These are phyloP conservation scores for Colletotrichum agaves DNA, from an alignment of 2,329 filamentous ascomycete genomes.

Conservation along the genomic window DNA sequence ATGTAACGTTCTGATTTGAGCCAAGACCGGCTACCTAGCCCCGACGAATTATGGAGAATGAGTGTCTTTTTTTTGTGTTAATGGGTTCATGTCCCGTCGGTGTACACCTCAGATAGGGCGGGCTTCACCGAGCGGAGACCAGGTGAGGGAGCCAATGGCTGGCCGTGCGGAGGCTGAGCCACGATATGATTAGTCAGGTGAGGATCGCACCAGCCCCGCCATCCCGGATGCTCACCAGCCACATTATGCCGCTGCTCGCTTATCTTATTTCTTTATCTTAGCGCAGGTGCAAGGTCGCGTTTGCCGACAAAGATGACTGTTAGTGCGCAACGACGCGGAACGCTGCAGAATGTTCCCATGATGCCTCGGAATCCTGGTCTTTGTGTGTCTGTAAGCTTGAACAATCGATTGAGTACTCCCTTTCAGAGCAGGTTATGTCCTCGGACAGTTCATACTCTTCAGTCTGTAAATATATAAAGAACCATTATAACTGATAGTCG, in stretches of 20 bases:
- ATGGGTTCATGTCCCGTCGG: background rate
- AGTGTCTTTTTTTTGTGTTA: background rate
- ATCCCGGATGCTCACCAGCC: background rate
- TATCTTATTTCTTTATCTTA: slow-evolving; percentile 7
- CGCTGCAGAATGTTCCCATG: no score
- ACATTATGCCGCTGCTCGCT: background rate
- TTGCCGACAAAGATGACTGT: slow-evolving; percentile 2
- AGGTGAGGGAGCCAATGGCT: background rate
- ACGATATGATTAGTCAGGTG: background rate
- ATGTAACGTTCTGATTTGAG: slow-evolving; percentile 35
- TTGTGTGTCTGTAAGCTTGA: no score
- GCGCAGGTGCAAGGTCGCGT: slow-evolving; percentile 8
- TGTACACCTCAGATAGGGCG: no score
- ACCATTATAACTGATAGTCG: no score
- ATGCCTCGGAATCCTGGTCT: no score
- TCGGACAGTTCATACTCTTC: no score
- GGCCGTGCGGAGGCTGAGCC: background rate
- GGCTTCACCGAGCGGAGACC: slow-evolving; percentile 1
- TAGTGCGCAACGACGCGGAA: slow-evolving; percentile 3
- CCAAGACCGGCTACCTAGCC: slow-evolving; percentile 8
- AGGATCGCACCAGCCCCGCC: slow-evolving; percentile 1
- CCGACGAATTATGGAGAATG: background rate
- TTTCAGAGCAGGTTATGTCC: no score
- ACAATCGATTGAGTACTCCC: no score
- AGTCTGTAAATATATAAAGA: no score